phyloP scores from a whole-genome alignment of 768 basidiomycete genomes.

The Podaxis mareebaensis region DNA sequence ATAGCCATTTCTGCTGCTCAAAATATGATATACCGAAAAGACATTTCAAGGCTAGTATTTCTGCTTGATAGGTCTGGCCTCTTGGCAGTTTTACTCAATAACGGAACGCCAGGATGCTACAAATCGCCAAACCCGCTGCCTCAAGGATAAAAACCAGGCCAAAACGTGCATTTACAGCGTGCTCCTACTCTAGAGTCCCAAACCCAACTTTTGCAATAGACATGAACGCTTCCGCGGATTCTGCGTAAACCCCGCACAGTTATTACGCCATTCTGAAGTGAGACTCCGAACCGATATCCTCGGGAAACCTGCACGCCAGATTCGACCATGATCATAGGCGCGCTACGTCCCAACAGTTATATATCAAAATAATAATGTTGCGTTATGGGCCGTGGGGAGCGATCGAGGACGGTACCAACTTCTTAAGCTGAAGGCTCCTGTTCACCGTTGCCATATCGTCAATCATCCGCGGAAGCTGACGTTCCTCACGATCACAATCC shows the following conservation, averaged over 20 bases:
- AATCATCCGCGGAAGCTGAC: slow-evolving; percentile 77
- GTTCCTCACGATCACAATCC: slow-evolving; percentile 65
- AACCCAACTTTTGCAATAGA: slow-evolving; percentile 27
- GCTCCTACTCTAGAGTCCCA: slow-evolving; percentile 1
- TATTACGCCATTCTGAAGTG: slow-evolving; percentile 73
- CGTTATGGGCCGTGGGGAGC: slow-evolving; percentile 44
- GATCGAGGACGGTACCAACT: slow-evolving; percentile 83
- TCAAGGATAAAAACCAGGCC: slow-evolving; percentile 68
- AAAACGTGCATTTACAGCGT: slow-evolving; percentile 52
- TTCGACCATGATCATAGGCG: slow-evolving; percentile 77
- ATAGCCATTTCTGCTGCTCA: too few species aligned
- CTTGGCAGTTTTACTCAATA: too few species aligned
- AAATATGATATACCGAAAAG: too few species aligned
- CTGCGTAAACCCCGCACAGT: slow-evolving; percentile 75
- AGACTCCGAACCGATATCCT: slow-evolving; percentile 74
- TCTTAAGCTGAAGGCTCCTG: slow-evolving; percentile 78
- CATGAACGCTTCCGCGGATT: slow-evolving; percentile 71
- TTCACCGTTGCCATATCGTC: slow-evolving; percentile 73
- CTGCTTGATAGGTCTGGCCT: too few species aligned
- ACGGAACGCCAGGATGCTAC: too few species aligned
- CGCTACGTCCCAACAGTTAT: slow-evolving; percentile 42
- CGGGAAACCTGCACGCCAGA: slow-evolving; percentile 69
- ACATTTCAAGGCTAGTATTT: too few species aligned
- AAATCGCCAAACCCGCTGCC: slow-evolving; percentile 77
- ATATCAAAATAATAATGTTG: neutral